These are phyloP conservation scores for Firmiana major DNA, from an alignment of 345 rosid species.

Conservation along the genomic window DNA sequence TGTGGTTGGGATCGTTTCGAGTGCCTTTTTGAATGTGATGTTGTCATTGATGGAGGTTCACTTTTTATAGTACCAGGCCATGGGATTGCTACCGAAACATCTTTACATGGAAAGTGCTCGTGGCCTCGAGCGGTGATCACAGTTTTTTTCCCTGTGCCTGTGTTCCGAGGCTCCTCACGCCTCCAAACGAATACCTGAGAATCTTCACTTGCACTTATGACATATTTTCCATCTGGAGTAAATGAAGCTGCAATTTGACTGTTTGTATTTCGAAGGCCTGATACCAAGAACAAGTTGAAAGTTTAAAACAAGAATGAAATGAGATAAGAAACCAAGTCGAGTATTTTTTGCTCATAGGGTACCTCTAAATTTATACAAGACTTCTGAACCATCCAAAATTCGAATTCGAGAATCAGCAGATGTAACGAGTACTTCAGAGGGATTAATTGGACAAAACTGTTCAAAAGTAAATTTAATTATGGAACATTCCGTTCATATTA, in stretches of 20 bases:
- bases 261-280: constrained; percentile 76
- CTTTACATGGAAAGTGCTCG: constrained; percentile 75
- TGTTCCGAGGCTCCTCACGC: constrained; percentile 42
- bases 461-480: constrained; percentile 1
- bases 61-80: constrained; percentile 77
- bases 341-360: not conserved
- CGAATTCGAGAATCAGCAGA: constrained; percentile 91
- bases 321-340: not conserved
- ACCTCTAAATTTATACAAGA: constrained; percentile 77
- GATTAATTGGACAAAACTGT: constrained; percentile 72
- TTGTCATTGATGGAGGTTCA: constrained; percentile 50
- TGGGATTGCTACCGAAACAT: constrained; percentile 78
- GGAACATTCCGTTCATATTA: not conserved
- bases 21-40: constrained; percentile 42
- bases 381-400: constrained; percentile 56
- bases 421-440: constrained; percentile 76
- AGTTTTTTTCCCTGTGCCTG: constrained; percentile 41
- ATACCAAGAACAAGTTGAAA: not conserved
- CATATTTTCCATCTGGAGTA: constrained; percentile 62
- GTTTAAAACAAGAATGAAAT: not conserved
- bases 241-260: constrained; percentile 91
- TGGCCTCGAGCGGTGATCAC: constrained; percentile 38
- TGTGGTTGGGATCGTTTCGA: constrained; percentile 37
- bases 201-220: constrained; percentile 81
- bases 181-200: constrained; percentile 85